Evolutionary conservation across 108 stramenopile species (phyloP), one percentile per base, ranked within the genome.

Genomic region (Phaeodactylum tricornutum): DNA sequence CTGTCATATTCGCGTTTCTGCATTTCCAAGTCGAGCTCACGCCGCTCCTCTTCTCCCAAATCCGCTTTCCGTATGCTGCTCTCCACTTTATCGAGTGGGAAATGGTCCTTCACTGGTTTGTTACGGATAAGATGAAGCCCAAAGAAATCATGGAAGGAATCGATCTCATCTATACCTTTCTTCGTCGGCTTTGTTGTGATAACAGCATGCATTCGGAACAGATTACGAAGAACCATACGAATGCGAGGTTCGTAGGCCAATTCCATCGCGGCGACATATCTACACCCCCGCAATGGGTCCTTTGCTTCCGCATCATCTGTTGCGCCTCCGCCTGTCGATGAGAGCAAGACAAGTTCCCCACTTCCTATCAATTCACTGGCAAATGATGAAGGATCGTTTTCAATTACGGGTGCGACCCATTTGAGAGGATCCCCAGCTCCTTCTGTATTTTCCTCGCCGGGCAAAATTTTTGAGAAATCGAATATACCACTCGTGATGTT

Each of bases 201-300:
- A 16, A 77, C 48, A 29, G 82, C 82, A 43, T 77, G 54, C 7
- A 64, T 44, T 9, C 77, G 67, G 47, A 79, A 92, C 34, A 92
- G 75, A 4, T 64, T 53, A 24, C 90, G 67, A 23, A 92, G 53
- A 36, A 57, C 49, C 29, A 64, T 61, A 24, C 85, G 77, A n/a
- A 92, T 64, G 15, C 90, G 66, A 7, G 90, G 90, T 64, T 92
- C 90, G 43, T 77, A 66, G 7, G 90, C 83, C 21, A 92, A 47
- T 64, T 92, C 90, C 74, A 87, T 80, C 8, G 90, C 90, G 22
- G 84, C 84, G 28, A 92, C 84, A 51, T 84, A 92, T 22, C 85
- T 69, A 44, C 87, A 85, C 11, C 79, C 83, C 23, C 79, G 66
- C 11, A 90, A 62, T 22, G 85, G 79, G 53, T 85, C 83, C 9